Conservation (phyloP, 208 protist genomes). For the Leptomonas pyrrhocoris region DNA sequence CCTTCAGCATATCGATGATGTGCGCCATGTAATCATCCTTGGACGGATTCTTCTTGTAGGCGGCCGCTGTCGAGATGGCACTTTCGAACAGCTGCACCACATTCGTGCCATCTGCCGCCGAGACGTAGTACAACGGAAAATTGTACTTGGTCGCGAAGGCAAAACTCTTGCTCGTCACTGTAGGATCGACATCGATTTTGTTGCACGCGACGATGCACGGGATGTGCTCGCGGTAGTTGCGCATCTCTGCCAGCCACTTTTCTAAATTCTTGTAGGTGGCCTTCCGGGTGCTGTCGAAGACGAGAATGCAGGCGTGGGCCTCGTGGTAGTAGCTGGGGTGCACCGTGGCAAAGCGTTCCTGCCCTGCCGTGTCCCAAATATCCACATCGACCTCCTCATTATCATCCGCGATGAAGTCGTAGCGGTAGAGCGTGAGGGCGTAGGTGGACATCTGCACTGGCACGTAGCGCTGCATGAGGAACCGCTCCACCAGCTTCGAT, state of each 20-base stretch:
- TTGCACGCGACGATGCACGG: slow-evolving; percentile 94
- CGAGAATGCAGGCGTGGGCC: slow-evolving; percentile 93
- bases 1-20: slow-evolving; percentile 79
- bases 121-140: slow-evolving; percentile 94
- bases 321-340: slow-evolving; percentile 96
- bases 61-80: slow-evolving; percentile 73
- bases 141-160: slow-evolving; percentile 93
- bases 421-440: slow-evolving; percentile 92
- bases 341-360: slow-evolving; percentile 93
- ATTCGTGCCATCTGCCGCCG: slow-evolving; percentile 94
- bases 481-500: slow-evolving; percentile 95
- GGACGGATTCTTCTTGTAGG: slow-evolving; percentile 89
- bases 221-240: slow-evolving; percentile 91
- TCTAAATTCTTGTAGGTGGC: slow-evolving; percentile 96
- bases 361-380: slow-evolving; percentile 94
- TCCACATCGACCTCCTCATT: slow-evolving; percentile 84
- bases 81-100: slow-evolving; percentile 93
- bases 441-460: slow-evolving; percentile 94
- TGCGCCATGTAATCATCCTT: slow-evolving; percentile 88
- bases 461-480: slow-evolving; percentile 94
- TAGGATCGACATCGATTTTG: slow-evolving; percentile 94
- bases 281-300: slow-evolving; percentile 95
- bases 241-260: slow-evolving; percentile 94
- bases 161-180: slow-evolving; percentile 89
- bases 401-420: slow-evolving; percentile 83